Evolutionary conservation across 78 protist species (phyloP), one percentile per base, ranked within the genome.

Genomic region (Protostelium mycophagum): DNA sequence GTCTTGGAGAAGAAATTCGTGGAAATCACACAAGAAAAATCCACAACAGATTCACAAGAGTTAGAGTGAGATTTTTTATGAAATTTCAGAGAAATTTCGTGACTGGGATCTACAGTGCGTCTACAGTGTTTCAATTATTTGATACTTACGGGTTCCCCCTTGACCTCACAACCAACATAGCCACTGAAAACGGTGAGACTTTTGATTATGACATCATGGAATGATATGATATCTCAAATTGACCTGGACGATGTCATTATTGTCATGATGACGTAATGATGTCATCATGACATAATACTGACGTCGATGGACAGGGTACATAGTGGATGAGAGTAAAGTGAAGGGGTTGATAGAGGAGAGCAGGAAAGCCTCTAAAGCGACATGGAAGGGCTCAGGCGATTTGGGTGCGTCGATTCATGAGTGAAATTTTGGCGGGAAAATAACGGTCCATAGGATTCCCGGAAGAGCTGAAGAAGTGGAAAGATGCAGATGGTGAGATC

Each of bases 111-210:
- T 5, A 51, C 73, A 51, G 73, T 51, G 73, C 73, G 31, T 25
- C 5, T 16, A 25, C 16, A 16, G 73, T 51, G 31, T 91, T 91
- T 38, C 28, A 85, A 37, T 31, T 91, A 0, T 91, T 85, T 36
- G 37, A 88, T 36, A 91, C 94, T 0, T 91, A 85, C 88, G 94
- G 94, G 36, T 38, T 91, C 38, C 94, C 94, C 34, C 38, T 91
- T 5, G 94, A 91, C 88, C 28, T 88, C 91, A 34, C 90, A 87
- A 85, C 91, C 89, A 0, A 88, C 38, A 37, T 88, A 90, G 9
- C 89, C 63, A 36, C 94, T 86, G 84, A 84, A 88, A n/a, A 85
- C 83, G 25, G 83, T 91, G 10, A 34, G 35, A 10, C n/a, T n/a
- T n/a, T n/a, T n/a, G n/a, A n/a, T n/a, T n/a, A n/a, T n/a, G n/a